A percentile compares a stretch with the other conserved stretches of the same genome.
These are phyloP conservation scores for Nothopassalora personata DNA, from an alignment of 2,329 filamentous ascomycete genomes.

Conservation along the genomic window DNA sequence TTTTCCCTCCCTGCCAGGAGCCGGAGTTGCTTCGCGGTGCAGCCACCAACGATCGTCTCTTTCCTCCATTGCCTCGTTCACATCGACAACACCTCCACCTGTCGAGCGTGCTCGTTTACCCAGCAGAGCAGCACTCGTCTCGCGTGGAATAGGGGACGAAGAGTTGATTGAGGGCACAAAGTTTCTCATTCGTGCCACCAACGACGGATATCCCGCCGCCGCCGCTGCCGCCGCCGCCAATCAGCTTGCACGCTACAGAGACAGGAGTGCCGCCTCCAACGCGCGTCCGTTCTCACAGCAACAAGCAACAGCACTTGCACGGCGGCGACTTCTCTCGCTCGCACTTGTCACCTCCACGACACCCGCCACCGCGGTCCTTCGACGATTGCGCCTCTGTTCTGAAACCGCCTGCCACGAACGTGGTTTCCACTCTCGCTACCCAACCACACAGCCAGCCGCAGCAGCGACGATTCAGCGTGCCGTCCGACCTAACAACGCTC, in stretches of 20 bases:
- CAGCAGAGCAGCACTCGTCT: neutral
- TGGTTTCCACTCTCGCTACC: conserved; percentile 2
- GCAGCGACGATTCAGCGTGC: neutral
- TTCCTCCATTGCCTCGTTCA: conserved; percentile 13
- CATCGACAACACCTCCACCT: neutral
- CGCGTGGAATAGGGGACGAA: neutral
- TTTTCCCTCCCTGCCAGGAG: conserved; percentile 5
- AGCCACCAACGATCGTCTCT: conserved; percentile 9
- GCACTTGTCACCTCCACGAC: conserved; percentile 2
- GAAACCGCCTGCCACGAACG: neutral
- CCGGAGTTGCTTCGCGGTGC: conserved; percentile 3
- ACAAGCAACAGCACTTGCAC: conserved; percentile 14
- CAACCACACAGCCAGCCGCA: neutral
- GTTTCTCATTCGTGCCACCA: neutral
- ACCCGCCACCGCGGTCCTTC: neutral
- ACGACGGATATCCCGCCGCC: neutral
- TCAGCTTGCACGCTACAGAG: conserved; percentile 21
- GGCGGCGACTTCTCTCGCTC: conserved; percentile 1
- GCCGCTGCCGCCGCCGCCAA: conserved; percentile 21
- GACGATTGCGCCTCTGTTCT: conserved; percentile 2
- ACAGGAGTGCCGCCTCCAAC: conserved; percentile 22
- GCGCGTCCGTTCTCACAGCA: conserved; percentile 30
- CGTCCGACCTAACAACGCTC: conserved; percentile 6
- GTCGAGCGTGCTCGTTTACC: neutral
- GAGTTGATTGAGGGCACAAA: neutral